Evolutionary conservation across 2,329 filamentous ascomycete genomes (phyloP).

Genomic region (Pseudopyrenochaeta lycopersici): DNA sequence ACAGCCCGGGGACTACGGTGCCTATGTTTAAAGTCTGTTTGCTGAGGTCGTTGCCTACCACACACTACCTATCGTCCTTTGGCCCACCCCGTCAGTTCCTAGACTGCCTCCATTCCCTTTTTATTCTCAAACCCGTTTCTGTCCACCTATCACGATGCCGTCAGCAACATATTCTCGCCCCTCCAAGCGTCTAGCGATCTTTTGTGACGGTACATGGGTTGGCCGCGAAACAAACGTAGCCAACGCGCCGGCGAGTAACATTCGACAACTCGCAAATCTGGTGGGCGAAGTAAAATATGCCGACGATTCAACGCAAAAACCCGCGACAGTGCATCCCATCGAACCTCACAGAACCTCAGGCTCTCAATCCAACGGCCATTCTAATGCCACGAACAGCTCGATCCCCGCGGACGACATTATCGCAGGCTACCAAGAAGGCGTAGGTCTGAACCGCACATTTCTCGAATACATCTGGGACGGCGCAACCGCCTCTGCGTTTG

Average conservation of each 20-base stretch:
- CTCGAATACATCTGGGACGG: constrained; percentile 49
- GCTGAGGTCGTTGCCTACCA: too few relatives aligned
- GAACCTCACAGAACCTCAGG: constrained; percentile 3
- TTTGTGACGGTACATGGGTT: constrained; percentile 50
- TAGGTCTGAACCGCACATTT: constrained; percentile 47
- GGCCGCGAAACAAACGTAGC: constrained; percentile 42
- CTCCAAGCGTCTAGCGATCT: constrained; percentile 38
- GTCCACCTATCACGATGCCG: constrained; percentile 12
- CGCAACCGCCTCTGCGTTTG: constrained; percentile 46
- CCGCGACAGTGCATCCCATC: constrained; percentile 35
- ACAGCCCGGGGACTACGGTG: neutral
- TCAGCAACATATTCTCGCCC: constrained; percentile 13
- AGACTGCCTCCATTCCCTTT: neutral
- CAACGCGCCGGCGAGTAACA: constrained; percentile 42
- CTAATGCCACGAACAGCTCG: neutral
- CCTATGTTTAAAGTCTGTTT: neutral
- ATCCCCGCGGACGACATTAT: constrained; percentile 22
- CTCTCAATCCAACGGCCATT: neutral
- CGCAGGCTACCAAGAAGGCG: constrained; percentile 49
- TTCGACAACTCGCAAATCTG: constrained; percentile 42
- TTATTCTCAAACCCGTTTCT: neutral
- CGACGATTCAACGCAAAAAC: constrained; percentile 8
- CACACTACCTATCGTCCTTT: neutral
- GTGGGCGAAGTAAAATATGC: constrained; percentile 36
- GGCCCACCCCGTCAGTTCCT: neutral